A percentile compares a stretch with the other conserved stretches of the same genome.
Evolutionary conservation across 805 yeast genomes (phyloP).

Genomic region (Saccharomycopsis malanga): DNA sequence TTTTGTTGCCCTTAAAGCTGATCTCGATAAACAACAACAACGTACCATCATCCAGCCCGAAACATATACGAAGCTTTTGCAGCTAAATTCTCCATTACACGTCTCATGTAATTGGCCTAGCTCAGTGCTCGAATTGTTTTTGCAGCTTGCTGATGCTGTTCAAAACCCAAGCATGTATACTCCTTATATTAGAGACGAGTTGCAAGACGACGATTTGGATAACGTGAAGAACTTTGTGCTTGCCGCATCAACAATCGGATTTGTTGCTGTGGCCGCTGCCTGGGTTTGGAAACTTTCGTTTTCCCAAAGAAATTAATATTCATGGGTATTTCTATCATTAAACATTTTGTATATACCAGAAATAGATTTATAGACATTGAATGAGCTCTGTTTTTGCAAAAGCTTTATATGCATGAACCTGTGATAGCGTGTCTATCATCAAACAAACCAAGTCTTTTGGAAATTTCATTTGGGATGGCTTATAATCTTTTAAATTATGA

Average conservation of each 20-base stretch:
- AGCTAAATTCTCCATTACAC: conserved; percentile 69
- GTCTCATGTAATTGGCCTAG: conserved; percentile 87
- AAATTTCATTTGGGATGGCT: too few species aligned
- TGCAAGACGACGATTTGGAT: conserved; percentile 37
- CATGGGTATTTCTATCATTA: neutral
- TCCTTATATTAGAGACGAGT: conserved; percentile 66
- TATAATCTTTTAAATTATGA: too few species aligned
- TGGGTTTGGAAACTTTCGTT: conserved; percentile 49
- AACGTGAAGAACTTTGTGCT: conserved; percentile 45
- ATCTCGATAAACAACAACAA: conserved; percentile 92
- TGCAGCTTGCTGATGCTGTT: conserved; percentile 85
- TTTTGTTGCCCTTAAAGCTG: conserved; percentile 91
- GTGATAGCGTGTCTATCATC: too few species aligned
- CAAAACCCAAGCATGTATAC: conserved; percentile 71
- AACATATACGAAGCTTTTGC: conserved; percentile 55
- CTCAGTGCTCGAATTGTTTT: conserved; percentile 75
- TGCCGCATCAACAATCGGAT: conserved; percentile 64
- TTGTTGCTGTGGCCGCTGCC: conserved; percentile 54
- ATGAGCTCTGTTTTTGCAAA: too few species aligned
- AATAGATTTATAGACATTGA: neutral
- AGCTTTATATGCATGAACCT: too few species aligned
- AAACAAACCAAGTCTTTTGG: too few species aligned
- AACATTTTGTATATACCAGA: neutral
- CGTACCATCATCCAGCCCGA: conserved; percentile 83
- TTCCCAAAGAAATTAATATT: neutral